A percentile compares a stretch with the other conserved stretches of the same genome.
Evolutionary conservation across 495 filamentous ascomycete genomes (phyloP).

Genomic region (Copromyces sp.): DNA sequence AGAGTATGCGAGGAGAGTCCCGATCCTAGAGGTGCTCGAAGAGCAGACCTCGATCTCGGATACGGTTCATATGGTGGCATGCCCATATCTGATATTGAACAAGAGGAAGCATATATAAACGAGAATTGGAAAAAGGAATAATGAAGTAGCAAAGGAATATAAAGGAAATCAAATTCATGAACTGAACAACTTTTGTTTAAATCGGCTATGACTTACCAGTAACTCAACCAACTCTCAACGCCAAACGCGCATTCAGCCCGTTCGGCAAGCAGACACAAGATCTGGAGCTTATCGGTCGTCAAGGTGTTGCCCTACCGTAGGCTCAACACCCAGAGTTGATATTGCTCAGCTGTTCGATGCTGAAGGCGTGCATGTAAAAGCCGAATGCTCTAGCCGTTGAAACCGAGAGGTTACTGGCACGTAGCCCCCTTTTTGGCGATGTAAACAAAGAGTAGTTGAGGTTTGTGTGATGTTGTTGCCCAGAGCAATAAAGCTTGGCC

Average conservation of each 20-base stretch:
- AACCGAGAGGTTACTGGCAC: neutral
- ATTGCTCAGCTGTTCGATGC: neutral
- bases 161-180: neutral
- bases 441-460: neutral
- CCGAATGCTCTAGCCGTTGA: neutral
- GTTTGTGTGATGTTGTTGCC: neutral
- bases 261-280: neutral
- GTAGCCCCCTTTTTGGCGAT: neutral
- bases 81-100: neutral
- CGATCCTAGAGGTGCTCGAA: neutral
- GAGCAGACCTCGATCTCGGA: neutral
- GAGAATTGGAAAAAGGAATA: neutral
- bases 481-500: neutral
- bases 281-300: neutral
- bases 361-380: neutral
- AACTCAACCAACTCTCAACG: neutral
- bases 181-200: neutral
- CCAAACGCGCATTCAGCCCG: neutral
- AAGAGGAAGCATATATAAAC: neutral
- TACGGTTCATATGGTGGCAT: neutral
- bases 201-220: neutral
- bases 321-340: neutral
- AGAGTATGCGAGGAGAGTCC: neutral
- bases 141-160: neutral
- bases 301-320: neutral